A percentile compares a stretch with the other conserved stretches of the same genome.
These are phyloP conservation scores for Volvox carteri DNA, from an alignment of 163 green algal species.

Conservation along the genomic window DNA sequence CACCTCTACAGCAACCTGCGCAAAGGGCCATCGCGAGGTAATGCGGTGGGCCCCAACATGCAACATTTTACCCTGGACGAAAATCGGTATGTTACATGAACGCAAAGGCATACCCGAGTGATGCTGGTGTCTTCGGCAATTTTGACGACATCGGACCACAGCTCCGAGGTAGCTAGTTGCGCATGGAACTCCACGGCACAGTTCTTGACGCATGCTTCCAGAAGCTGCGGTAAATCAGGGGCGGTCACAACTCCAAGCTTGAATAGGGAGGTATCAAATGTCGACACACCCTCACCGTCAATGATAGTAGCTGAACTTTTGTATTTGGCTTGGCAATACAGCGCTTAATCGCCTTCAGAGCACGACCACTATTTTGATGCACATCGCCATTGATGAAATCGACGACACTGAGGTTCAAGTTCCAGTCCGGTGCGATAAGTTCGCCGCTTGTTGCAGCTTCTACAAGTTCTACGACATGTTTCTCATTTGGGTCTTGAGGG, in stretches of 20 bases:
- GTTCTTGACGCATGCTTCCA: conserved; percentile 79
- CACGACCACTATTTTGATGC: background rate
- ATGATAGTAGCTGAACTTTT: conserved; percentile 25
- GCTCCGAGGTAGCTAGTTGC: conserved; percentile 59
- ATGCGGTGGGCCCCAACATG: no score
- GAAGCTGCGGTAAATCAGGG: conserved; percentile 56
- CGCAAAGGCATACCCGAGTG: conserved; percentile 43
- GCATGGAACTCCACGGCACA: conserved; percentile 66
- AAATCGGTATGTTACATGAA: background rate
- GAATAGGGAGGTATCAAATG: background rate
- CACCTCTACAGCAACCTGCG: conserved; percentile 66
- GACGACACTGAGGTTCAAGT: conserved; percentile 69
- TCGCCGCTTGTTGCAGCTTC: conserved; percentile 64
- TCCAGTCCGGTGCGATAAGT: conserved; percentile 74
- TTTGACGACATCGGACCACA: conserved; percentile 68
- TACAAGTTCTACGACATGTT: conserved; percentile 52
- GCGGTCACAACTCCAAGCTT: background rate
- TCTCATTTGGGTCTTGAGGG: conserved; percentile 60
- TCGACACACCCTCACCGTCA: background rate
- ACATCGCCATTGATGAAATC: conserved; percentile 72
- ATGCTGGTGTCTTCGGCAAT: conserved; percentile 61
- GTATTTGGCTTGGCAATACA: conserved; percentile 1
- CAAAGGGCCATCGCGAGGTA: no score
- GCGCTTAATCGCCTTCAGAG: background rate
- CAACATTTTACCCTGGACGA: no score